phyloP scores from a whole-genome alignment of 2,329 filamentous ascomycete species.

The Verticillium alfalfae region DNA sequence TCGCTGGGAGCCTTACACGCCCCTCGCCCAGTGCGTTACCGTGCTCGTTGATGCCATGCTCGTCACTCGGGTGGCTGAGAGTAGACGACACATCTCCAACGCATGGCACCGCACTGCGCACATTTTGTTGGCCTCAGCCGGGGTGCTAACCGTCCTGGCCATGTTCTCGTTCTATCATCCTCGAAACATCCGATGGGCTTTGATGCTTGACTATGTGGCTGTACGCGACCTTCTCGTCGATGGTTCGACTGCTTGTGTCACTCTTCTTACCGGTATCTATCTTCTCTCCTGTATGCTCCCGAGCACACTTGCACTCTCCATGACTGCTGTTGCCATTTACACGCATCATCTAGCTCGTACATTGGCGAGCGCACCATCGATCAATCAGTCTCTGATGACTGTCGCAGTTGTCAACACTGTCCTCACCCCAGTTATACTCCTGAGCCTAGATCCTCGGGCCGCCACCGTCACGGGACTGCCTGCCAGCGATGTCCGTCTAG shows the following conservation, averaged over 20 bases:
- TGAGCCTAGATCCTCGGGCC: constrained; percentile 9
- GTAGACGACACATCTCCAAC: constrained; percentile 16
- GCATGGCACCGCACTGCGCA: constrained; percentile 16
- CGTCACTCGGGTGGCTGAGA: constrained; percentile 17
- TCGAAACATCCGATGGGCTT: constrained; percentile 20
- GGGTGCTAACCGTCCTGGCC: constrained; percentile 16
- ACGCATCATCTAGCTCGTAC: constrained; percentile 12
- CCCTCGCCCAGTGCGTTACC: constrained; percentile 19
- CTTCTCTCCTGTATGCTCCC: constrained; percentile 20
- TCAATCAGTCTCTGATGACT: constrained; percentile 3
- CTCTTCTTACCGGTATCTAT: constrained; percentile 18
- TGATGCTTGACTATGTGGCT: constrained; percentile 20
- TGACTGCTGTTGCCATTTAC: constrained; percentile 15
- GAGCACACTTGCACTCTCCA: constrained; percentile 18
- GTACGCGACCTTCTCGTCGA: constrained; percentile 22
- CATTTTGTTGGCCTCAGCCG: constrained; percentile 15
- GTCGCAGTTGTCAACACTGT: constrained; percentile 1
- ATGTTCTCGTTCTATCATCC: constrained; percentile 20
- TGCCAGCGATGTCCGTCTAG: constrained; percentile 1
- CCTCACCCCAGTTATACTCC: constrained; percentile 10
- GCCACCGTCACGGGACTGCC: background rate
- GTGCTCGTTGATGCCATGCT: constrained; percentile 23
- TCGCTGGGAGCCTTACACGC: constrained; percentile 18
- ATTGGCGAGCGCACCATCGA: constrained; percentile 1
- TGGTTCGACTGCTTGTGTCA: constrained; percentile 15